Percentiles rank a stretch among this genome's conserved stretches.
These are phyloP conservation scores for Crassisporium funariophilum DNA, from an alignment of 768 basidiomycete genomes.

Conservation along the genomic window DNA sequence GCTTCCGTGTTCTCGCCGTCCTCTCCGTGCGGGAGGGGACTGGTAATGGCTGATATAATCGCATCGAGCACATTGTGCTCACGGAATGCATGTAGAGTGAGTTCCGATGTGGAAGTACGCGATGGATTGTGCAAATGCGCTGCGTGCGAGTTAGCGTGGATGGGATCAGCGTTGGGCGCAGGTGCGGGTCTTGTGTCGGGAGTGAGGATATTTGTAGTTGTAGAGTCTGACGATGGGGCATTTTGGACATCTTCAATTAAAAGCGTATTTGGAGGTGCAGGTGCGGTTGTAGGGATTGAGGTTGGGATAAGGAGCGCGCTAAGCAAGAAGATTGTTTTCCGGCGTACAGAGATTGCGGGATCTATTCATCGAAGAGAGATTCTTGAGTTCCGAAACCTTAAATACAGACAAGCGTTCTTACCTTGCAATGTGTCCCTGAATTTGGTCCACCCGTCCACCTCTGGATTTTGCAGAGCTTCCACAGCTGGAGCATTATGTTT, in stretches of 20 bases:
- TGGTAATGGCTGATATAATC: conserved; percentile 52
- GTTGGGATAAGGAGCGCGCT: conserved; percentile 65
- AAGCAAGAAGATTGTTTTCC: conserved; percentile 80
- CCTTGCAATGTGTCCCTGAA: conserved; percentile 65
- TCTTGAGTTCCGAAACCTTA: neutral
- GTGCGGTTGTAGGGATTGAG: conserved; percentile 18
- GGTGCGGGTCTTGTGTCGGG: conserved; percentile 22
- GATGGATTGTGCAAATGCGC: conserved; percentile 59
- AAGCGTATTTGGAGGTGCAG: conserved; percentile 14
- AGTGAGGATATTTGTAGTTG: conserved; percentile 20
- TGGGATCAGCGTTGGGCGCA: conserved; percentile 29
- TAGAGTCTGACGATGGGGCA: conserved; percentile 8
- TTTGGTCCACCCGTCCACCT: conserved; percentile 63
- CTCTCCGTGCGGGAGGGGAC: conserved; percentile 63
- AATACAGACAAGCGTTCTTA: conserved; percentile 22
- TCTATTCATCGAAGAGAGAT: conserved; percentile 53
- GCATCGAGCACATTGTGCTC: conserved; percentile 47
- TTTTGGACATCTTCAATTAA: conserved; percentile 11
- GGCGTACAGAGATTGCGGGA: conserved; percentile 73
- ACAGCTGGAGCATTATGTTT: conserved; percentile 80
- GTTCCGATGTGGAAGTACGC: conserved; percentile 50
- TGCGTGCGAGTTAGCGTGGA: conserved; percentile 78
- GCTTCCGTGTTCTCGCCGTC: conserved; percentile 63
- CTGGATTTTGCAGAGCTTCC: conserved; percentile 42
- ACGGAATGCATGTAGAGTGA: conserved; percentile 51